Percentiles rank a stretch among this genome's conserved stretches.
phyloP scores from a whole-genome alignment of 371 early-diverging fungal species.

The Fennellomyces sp. region DNA sequence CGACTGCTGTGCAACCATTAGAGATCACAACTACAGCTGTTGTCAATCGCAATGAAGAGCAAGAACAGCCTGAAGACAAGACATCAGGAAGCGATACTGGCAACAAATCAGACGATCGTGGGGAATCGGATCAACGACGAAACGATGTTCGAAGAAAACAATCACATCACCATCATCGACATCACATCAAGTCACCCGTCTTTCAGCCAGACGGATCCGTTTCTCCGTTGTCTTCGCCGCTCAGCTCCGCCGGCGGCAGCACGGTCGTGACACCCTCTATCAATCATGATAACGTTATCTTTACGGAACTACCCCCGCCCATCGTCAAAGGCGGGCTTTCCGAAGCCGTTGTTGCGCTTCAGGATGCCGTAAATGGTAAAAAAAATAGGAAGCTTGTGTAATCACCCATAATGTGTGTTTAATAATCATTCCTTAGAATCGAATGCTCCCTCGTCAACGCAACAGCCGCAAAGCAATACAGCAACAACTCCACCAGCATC shows the following conservation, averaged over 20 bases:
- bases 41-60: conserved; percentile 12
- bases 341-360: conserved; percentile 49
- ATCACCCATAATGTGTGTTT: no score
- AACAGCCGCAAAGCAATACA: no score
- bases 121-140: conserved; percentile 1
- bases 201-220: conserved; percentile 23
- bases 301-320: conserved; percentile 34
- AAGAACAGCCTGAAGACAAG: conserved; percentile 4
- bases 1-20: conserved; percentile 43
- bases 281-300: conserved; percentile 8
- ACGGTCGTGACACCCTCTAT: conserved; percentile 11
- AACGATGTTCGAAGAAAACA: conserved; percentile 23
- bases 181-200: conserved; percentile 38
- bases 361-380: conserved; percentile 50
- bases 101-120: background rate
- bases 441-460: no score
- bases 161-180: conserved; percentile 34
- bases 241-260: conserved; percentile 10
- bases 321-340: conserved; percentile 29
- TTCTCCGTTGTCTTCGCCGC: conserved; percentile 17
- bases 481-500: no score
- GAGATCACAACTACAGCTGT: conserved; percentile 51
- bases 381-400: no score
- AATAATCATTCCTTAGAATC: no score
- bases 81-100: background rate